Evolutionary conservation across 805 yeast species (phyloP), one percentile per base, ranked within the genome.

Genomic region (Zygotorulaspora sp.): DNA sequence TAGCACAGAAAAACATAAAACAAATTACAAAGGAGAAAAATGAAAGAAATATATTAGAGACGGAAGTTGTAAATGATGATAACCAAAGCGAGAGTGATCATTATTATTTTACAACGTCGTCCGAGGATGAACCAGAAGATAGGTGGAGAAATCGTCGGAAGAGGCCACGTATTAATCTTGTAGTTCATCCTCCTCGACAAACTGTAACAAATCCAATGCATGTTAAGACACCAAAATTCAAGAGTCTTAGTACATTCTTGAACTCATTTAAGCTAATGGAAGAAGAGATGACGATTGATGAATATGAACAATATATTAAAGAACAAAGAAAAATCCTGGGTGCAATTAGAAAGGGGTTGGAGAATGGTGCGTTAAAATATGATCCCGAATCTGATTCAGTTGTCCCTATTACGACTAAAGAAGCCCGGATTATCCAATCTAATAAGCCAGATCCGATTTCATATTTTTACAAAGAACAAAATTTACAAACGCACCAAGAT

Each of bases 141-240:
- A 36, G 41, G 41, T 53, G 23, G 31, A 35, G 43, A 21, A 43
- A 19, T 17, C 43, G 36, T 12, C 36, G 32, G 31, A 56, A 48
- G 13, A 34, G 49, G 3, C 62, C 66, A 2, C 55, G 48, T 16
- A 37, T 70, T 1, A 62, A 51, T 9, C 35, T 74, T 6, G 61
- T 52, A 3, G 53, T 69, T 3, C 39, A 56, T 10, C 58, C 63
- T 17, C 76, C 76, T 6, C 61, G 65, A 16, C 78, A 72, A 30
- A 58, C 70, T 3, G 65, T 80, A 4, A 71, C 83, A 0, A 80
- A 81, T 49, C 88, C 89, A 6, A 61, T 66, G 17, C 83, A 79
- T 58, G 66, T 71, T 4, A 58, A 73, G 0, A 52, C 58, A 5
- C 80, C 83, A 1, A 52, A 67, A 35, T 75, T 58, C 44, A 46